These are phyloP conservation scores for Cladosporium sp. DNA, from an alignment of 2,329 filamentous ascomycete species.

Conservation along the genomic window DNA sequence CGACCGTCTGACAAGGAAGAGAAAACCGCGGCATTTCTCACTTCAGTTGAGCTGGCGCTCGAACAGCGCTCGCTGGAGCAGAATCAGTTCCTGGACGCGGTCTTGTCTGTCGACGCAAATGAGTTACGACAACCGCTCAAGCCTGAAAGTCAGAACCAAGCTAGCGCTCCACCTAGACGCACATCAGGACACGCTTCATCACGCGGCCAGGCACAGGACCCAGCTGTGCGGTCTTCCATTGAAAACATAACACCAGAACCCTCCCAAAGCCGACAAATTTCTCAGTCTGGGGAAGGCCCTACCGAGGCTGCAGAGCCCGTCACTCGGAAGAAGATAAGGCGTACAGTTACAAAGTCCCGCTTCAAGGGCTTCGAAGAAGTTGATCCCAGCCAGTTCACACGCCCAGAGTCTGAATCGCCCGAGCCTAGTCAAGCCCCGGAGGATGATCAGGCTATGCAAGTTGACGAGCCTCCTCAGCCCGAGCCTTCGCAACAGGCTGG, in stretches of 20 bases:
- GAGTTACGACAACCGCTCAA: conserved; percentile 61
- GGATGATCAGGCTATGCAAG: neutral
- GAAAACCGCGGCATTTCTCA: conserved; percentile 15
- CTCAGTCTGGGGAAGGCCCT: neutral
- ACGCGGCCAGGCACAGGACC: neutral
- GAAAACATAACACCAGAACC: conserved; percentile 1
- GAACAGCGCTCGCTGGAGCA: conserved; percentile 82
- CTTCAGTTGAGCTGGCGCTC: conserved; percentile 58
- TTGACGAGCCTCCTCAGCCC: conserved; percentile 12
- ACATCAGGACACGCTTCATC: neutral
- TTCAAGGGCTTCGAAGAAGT: conserved; percentile 53
- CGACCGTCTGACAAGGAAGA: conserved; percentile 56
- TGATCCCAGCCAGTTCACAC: conserved; percentile 27
- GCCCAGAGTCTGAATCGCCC: conserved; percentile 17
- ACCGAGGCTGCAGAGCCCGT: neutral
- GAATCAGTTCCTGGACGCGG: conserved; percentile 85
- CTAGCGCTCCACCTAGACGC: conserved; percentile 1
- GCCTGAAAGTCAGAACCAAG: conserved; percentile 33
- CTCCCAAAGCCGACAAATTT: neutral
- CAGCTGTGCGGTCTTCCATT: neutral
- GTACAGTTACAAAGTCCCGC: conserved; percentile 35
- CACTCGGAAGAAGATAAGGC: conserved; percentile 21
- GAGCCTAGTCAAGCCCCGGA: conserved; percentile 9
- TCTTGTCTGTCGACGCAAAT: conserved; percentile 71
- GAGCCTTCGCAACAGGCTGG: conserved; percentile 14